Conservation (phyloP, 495 filamentous ascomycete species). For the Cetradonia linearis region DNA sequence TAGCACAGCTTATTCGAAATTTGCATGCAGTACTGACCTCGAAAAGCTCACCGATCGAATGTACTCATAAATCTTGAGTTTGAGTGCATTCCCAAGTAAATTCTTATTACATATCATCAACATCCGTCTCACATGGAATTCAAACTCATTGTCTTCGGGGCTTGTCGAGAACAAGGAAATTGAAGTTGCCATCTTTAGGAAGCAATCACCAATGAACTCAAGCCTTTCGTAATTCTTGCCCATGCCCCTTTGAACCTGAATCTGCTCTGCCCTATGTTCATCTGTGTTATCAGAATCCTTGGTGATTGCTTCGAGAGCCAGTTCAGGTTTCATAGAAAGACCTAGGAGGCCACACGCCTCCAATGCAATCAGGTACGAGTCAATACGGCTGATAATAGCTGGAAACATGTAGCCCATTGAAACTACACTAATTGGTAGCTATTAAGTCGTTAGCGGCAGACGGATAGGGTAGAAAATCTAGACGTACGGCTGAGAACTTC, state of each 20-base stretch:
- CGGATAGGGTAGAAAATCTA: not conserved
- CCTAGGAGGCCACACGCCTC: slow-evolving; percentile 56
- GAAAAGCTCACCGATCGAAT: slow-evolving; percentile 77
- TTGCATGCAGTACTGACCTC: slow-evolving; percentile 34
- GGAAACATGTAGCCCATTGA: slow-evolving; percentile 66
- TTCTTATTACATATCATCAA: slow-evolving; percentile 85
- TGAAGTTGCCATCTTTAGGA: slow-evolving; percentile 91
- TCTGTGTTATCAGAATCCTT: slow-evolving; percentile 90
- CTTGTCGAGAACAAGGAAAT: slow-evolving; percentile 68
- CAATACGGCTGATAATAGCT: slow-evolving; percentile 71
- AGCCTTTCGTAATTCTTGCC: slow-evolving; percentile 93
- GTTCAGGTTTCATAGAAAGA: slow-evolving; percentile 49
- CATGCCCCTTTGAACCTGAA: slow-evolving; percentile 81
- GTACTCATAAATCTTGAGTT: slow-evolving; percentile 61
- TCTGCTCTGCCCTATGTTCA: slow-evolving; percentile 57
- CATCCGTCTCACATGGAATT: slow-evolving; percentile 89
- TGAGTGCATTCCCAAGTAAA: slow-evolving; percentile 62
- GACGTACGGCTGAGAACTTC: slow-evolving; percentile 62
- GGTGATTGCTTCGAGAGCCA: slow-evolving; percentile 83
- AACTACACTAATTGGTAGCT: slow-evolving; percentile 57
- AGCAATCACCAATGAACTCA: slow-evolving; percentile 88
- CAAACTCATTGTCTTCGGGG: slow-evolving; percentile 71
- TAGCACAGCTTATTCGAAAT: not conserved
- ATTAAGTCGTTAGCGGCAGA: slow-evolving; percentile 21
- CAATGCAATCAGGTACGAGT: slow-evolving; percentile 68